Percentiles rank a stretch among this genome's conserved stretches.
Conservation (phyloP, 495 filamentous ascomycete species). For the Hamigera avellanea region DNA sequence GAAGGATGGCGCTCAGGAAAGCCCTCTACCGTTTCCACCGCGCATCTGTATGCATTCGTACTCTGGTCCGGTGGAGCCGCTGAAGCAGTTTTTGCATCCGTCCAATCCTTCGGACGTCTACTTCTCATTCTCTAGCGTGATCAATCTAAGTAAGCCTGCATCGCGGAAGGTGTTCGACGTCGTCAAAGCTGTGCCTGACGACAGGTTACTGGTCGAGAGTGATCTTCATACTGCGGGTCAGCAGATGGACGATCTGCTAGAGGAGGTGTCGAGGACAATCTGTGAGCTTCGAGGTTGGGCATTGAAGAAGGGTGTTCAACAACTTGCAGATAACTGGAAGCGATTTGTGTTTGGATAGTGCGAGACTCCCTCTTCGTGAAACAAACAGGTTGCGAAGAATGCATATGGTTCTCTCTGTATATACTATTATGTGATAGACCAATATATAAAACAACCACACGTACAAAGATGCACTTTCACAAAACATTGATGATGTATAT, state of each 20-base stretch:
- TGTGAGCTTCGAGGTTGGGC: conserved; percentile 71
- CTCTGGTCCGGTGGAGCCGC: conserved; percentile 62
- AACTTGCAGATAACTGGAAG: conserved; percentile 67
- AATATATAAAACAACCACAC: too few species aligned
- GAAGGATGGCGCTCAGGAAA: conserved; percentile 17
- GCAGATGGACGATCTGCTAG: conserved; percentile 67
- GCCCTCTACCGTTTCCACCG: conserved; percentile 63
- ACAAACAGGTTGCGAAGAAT: too few species aligned
- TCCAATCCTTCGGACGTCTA: conserved; percentile 68
- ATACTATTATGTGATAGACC: too few species aligned
- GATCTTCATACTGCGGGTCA: conserved; percentile 80
- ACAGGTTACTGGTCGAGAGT: conserved; percentile 76
- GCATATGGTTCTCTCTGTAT: too few species aligned
- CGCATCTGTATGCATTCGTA: conserved; percentile 92
- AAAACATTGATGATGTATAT: too few species aligned
- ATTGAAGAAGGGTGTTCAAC: conserved; percentile 56
- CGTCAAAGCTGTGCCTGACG: conserved; percentile 64
- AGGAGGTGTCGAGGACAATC: conserved; percentile 59
- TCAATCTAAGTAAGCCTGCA: conserved; percentile 60
- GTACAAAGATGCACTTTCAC: too few species aligned
- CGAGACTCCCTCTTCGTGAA: not conserved
- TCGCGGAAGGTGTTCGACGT: conserved; percentile 45
- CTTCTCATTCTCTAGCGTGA: conserved; percentile 76
- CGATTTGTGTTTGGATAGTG: conserved; percentile 58
- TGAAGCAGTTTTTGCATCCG: conserved; percentile 68